Evolutionary conservation across 352 stramenopile genomes (phyloP).

Genomic region (Phytophthora cactorum): DNA sequence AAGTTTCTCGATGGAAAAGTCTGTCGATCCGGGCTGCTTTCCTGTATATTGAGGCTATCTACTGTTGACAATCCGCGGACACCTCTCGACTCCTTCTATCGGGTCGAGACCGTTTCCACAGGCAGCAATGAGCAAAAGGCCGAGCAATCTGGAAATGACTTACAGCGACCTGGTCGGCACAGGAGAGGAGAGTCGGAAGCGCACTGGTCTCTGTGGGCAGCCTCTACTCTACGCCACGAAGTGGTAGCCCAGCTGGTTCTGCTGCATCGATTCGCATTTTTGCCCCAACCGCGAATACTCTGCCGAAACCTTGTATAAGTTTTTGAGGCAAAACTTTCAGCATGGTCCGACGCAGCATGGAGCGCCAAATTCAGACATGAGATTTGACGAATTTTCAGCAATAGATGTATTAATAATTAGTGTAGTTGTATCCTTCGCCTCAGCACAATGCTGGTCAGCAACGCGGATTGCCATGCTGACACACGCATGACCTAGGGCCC

Average conservation of each 20-base stretch:
- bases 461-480: background rate
- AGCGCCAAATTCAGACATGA: conserved; percentile 9
- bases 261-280: conserved; percentile 15
- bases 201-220: conserved; percentile 22
- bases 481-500: no score
- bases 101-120: conserved; percentile 21
- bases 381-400: conserved; percentile 15
- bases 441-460: background rate
- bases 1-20: conserved; percentile 42
- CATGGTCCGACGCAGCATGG: conserved; percentile 2
- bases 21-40: conserved; percentile 8
- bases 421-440: background rate
- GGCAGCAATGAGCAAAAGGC: conserved; percentile 29
- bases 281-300: conserved; percentile 14
- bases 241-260: conserved; percentile 33
- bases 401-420: background rate
- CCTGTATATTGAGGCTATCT: conserved; percentile 14
- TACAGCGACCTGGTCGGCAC: conserved; percentile 21
- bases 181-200: conserved; percentile 33
- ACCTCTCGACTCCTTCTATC: conserved; percentile 21
- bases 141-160: conserved; percentile 38
- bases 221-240: conserved; percentile 36
- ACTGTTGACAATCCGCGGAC: conserved; percentile 4
- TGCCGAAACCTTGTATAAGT: conserved; percentile 8
- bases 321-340: no score